A percentile compares a stretch with the other conserved stretches of the same genome.
phyloP scores from a whole-genome alignment of 2,329 filamentous ascomycete species.

The Aspergillus niger region DNA sequence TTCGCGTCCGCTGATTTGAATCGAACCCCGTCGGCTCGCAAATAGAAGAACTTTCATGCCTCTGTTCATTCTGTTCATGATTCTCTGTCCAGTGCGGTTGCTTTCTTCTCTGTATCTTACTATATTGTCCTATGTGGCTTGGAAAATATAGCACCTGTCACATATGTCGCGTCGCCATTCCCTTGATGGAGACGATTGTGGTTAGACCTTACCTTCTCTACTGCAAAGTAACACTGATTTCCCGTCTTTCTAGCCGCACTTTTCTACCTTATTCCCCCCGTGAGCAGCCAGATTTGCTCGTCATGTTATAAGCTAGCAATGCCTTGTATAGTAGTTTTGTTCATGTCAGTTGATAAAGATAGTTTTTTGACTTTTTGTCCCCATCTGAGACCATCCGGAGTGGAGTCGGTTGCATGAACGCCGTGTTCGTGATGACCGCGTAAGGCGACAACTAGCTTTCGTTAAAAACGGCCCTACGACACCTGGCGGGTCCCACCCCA shows the following conservation, averaged over 20 bases:
- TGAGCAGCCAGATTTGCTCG: neutral
- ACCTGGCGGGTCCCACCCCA: neutral
- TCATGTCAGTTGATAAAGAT: neutral
- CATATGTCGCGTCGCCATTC: constrained; percentile 23
- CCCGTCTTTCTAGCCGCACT: constrained; percentile 2
- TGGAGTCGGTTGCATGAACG: neutral
- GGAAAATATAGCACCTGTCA: constrained; percentile 29
- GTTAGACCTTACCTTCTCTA: constrained; percentile 27
- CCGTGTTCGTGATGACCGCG: no score
- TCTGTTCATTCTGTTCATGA: constrained; percentile 31
- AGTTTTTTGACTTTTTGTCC: neutral
- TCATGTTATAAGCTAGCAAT: constrained; percentile 5
- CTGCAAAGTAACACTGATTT: constrained; percentile 24
- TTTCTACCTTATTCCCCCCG: neutral
- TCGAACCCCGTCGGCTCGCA: constrained; percentile 14
- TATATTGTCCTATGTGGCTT: constrained; percentile 33
- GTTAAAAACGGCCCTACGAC: no score
- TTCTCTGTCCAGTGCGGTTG: constrained; percentile 31
- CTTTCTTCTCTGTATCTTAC: constrained; percentile 43
- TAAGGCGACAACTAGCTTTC: no score
- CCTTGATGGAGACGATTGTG: constrained; percentile 22
- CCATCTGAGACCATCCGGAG: neutral
- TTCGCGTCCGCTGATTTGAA: neutral
- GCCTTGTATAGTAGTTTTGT: constrained; percentile 7
- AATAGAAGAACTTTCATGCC: constrained; percentile 22